phyloP scores from a whole-genome alignment of 805 yeast genomes.

The Barnettozyma siamensis region DNA sequence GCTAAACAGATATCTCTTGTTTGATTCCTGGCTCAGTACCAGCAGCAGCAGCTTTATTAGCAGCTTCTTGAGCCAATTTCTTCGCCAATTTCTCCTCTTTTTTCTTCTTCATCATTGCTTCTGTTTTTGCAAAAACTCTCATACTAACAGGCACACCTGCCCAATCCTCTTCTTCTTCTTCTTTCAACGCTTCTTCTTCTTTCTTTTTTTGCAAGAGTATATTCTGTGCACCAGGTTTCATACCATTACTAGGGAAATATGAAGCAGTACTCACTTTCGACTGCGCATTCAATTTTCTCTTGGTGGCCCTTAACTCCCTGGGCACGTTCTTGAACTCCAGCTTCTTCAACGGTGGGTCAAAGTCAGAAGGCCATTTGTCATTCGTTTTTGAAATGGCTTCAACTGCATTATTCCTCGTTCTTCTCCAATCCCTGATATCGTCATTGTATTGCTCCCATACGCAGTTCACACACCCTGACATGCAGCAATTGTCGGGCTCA shows the following conservation, averaged over 20 bases:
- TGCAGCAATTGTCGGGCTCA: slow-evolving; percentile 95
- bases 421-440: slow-evolving; percentile 80
- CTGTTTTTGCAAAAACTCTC: slow-evolving; percentile 79
- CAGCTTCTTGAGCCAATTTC: slow-evolving; percentile 9
- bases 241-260: slow-evolving; percentile 30
- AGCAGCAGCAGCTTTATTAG: no score
- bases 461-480: slow-evolving; percentile 95
- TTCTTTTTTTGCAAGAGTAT: slow-evolving; percentile 16
- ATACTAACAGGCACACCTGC: slow-evolving; percentile 67
- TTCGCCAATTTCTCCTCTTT: slow-evolving; percentile 21
- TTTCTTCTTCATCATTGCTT: slow-evolving; percentile 48
- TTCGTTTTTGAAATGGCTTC: slow-evolving; percentile 34
- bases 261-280: slow-evolving; percentile 23
- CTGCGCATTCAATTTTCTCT: slow-evolving; percentile 21
- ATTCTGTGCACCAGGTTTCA: slow-evolving; percentile 28
- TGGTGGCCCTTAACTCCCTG: slow-evolving; percentile 27
- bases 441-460: slow-evolving; percentile 94
- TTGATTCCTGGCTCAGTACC: no score
- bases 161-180: slow-evolving; percentile 41
- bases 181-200: slow-evolving; percentile 23
- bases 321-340: slow-evolving; percentile 41
- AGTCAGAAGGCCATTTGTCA: slow-evolving; percentile 58
- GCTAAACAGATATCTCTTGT: no score
- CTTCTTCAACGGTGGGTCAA: slow-evolving; percentile 48
- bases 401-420: slow-evolving; percentile 53